Percentiles rank a stretch among this genome's conserved stretches.
Evolutionary conservation across 2,329 filamentous ascomycete species (phyloP).

Genomic region (Talaromyces sp.): DNA sequence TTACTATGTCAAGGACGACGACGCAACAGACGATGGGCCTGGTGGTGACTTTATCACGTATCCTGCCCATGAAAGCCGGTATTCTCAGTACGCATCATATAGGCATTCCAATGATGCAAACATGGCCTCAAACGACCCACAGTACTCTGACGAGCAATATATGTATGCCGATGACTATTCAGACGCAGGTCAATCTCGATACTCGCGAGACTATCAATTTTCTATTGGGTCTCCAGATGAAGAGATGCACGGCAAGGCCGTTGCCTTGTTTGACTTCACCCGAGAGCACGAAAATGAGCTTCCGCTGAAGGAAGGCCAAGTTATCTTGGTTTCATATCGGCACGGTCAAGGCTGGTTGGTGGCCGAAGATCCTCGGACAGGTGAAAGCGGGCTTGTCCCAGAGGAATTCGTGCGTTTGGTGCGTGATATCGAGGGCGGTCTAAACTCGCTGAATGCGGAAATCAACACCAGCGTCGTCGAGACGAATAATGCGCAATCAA

Average conservation of each 20-base stretch:
- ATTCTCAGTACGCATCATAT: conserved; percentile 36
- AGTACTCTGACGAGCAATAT: conserved; percentile 37
- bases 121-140: conserved; percentile 48
- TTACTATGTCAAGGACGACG: conserved; percentile 67
- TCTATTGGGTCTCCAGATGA: conserved; percentile 93
- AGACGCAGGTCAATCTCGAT: conserved; percentile 55
- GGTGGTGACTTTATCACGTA: conserved; percentile 79
- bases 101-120: conserved; percentile 35
- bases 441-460: conserved; percentile 63
- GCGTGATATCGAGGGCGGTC: conserved; percentile 86
- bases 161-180: conserved; percentile 43
- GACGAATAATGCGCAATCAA: conserved; percentile 37
- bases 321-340: conserved; percentile 92
- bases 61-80: conserved; percentile 58
- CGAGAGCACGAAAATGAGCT: conserved; percentile 96
- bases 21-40: conserved; percentile 58
- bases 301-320: conserved; percentile 85
- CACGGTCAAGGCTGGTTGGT: conserved; percentile 97
- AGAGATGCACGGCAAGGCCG: conserved; percentile 94
- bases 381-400: conserved; percentile 87
- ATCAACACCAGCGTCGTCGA: conserved; percentile 41
- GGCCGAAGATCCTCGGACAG: conserved; percentile 89
- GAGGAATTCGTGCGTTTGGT: conserved; percentile 93
- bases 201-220: conserved; percentile 88
- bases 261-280: conserved; percentile 91